Conservation (phyloP, 1,139 yeast species). For the Blastobotrys capitulatus region DNA sequence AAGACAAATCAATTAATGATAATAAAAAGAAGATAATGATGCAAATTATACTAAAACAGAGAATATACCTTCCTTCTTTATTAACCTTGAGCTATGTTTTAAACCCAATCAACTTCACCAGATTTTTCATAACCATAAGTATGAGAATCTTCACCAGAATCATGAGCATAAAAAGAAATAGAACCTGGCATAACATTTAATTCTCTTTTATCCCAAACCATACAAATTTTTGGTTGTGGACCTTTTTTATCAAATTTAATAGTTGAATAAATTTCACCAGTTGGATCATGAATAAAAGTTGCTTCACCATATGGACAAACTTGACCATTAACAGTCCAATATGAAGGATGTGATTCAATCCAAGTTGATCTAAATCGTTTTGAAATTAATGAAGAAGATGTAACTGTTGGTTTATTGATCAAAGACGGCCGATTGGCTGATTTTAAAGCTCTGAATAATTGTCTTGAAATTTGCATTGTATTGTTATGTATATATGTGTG, state of each 20-base stretch:
- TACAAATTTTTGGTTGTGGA: constrained; percentile 11
- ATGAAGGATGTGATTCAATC: constrained; percentile 10
- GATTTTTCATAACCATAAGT: constrained; percentile 5
- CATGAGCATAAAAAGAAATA: constrained; percentile 11
- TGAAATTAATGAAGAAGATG: background rate
- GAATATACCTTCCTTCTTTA: too few relatives aligned
- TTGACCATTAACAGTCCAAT: constrained; percentile 12
- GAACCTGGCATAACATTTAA: constrained; percentile 12
- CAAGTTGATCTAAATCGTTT: constrained; percentile 4
- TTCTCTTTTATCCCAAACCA: constrained; percentile 12
- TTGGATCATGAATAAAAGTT: constrained; percentile 10
- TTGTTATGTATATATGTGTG: background rate
- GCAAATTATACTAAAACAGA: too few relatives aligned
- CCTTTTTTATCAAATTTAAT: constrained; percentile 11
- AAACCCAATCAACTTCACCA: constrained; percentile 13
- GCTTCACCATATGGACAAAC: constrained; percentile 12
- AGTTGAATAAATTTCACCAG: constrained; percentile 11
- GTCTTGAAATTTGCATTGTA: constrained; percentile 2
- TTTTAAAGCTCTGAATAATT: constrained; percentile 1
- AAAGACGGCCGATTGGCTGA: constrained; percentile 2
- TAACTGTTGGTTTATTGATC: constrained; percentile 2
- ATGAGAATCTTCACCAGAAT: background rate
- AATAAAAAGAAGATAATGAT: too few relatives aligned
- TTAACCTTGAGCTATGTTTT: background rate
- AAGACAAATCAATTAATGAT: too few relatives aligned